Evolutionary conservation across 2,329 filamentous ascomycete species (phyloP), one percentile per base, ranked within the genome.

Genomic region (Nakataea oryzae): DNA sequence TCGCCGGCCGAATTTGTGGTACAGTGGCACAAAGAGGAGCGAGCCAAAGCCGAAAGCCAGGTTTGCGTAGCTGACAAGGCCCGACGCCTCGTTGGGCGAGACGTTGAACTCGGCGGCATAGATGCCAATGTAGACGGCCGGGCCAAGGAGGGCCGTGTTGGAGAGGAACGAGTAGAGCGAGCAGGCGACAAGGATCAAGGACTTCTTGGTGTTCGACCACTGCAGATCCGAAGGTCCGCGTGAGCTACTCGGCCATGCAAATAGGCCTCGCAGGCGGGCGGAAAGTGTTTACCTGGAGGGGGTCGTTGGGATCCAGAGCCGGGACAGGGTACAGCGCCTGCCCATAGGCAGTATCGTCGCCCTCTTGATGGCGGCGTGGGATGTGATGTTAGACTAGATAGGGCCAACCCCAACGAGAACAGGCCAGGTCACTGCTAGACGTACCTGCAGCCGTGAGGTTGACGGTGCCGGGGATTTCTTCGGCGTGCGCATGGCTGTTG

Each of bases 271-370:
- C 21, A n/a, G 17, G 9, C 30, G 24, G 21, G 1, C 13, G 9
- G 30, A 13, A 32, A 5, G 55, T n/a, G 21, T 6, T 58, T 71
- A 78, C 76, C 69, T 79, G 79, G 12, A 85, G 74, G 9, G 83
- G 83, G 68, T 86, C 83, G 63, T 86, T 86, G 1, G 83, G 83
- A 66, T 86, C 83, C 62, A 84, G 78, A 1, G 82, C 80, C 2
- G 84, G 83, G 0, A 86, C 83, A 1, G 84, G 83, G 66, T 81
- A 86, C 3, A 86, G 74, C 2, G 84, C 83, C 69, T 86, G 83
- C 27, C 84, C 84, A 63, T 83, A 82, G 0, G 74, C 81, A 1
- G 82, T 82, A 66, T 85, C 82, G 66, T 85, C 82, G 57, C 82
- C 83, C 72, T 85, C 82, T 75, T 62, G 57, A 54, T 57, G n/a